phyloP scores from a whole-genome alignment of 2,329 filamentous ascomycete genomes.

The Pyrenochaeta sp. region DNA sequence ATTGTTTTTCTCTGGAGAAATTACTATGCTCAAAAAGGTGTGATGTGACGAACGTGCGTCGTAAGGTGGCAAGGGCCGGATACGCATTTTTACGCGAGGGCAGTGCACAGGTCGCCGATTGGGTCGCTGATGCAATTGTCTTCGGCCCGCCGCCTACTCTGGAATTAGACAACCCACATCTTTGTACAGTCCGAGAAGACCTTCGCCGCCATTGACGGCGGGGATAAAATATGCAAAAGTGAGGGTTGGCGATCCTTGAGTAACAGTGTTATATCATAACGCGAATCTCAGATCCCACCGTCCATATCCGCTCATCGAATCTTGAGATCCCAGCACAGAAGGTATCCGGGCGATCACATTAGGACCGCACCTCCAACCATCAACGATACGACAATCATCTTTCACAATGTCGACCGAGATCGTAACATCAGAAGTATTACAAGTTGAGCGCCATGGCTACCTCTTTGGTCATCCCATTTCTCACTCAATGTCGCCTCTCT shows the following conservation, averaged over 20 bases:
- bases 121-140: background rate
- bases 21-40: slow-evolving; percentile 6
- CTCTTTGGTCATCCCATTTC: slow-evolving; percentile 66
- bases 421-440: slow-evolving; percentile 20
- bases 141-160: slow-evolving; percentile 2
- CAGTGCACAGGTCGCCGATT: background rate
- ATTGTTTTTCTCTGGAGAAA: background rate
- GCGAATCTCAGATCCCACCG: background rate
- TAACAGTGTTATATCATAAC: background rate
- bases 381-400: background rate
- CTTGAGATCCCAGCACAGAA: background rate
- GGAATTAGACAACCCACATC: slow-evolving; percentile 9
- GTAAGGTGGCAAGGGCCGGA: slow-evolving; percentile 12
- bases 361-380: background rate
- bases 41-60: slow-evolving; percentile 1
- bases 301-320: background rate
- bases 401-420: slow-evolving; percentile 24
- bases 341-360: background rate
- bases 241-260: background rate
- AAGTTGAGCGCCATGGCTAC: slow-evolving; percentile 59
- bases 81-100: slow-evolving; percentile 21
- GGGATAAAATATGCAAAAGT: background rate
- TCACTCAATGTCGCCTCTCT: slow-evolving; percentile 64
- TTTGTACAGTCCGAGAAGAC: slow-evolving; percentile 6
- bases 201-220: slow-evolving; percentile 15